Percentiles rank a stretch among this genome's conserved stretches.
phyloP scores from a whole-genome alignment of 768 basidiomycete genomes.

The Lactifluus volemus region DNA sequence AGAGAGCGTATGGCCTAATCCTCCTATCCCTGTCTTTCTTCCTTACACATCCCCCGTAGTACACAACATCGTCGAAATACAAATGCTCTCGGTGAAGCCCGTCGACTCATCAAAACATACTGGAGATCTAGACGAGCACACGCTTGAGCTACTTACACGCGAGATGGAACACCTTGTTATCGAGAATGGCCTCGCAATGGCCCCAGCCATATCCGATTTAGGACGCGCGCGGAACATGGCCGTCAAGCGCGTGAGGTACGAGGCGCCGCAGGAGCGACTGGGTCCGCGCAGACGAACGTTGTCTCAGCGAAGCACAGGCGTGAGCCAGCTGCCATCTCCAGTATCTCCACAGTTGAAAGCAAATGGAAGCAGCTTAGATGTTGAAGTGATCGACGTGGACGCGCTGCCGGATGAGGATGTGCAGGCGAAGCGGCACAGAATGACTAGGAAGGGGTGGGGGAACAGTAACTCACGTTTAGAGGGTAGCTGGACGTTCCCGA shows the following conservation, averaged over 20 bases:
- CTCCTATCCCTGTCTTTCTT: not conserved
- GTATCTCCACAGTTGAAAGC: slow-evolving; percentile 3
- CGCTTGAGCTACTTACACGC: slow-evolving; percentile 14
- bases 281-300: slow-evolving; percentile 6
- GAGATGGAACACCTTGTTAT: slow-evolving; percentile 20
- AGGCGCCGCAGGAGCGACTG: slow-evolving; percentile 1
- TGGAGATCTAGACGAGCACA: slow-evolving; percentile 7
- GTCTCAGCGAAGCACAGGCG: slow-evolving; percentile 13
- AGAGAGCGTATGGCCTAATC: slow-evolving; percentile 7
- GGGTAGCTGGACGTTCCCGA: not conserved
- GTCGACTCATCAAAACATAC: not conserved
- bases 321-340: slow-evolving; percentile 11
- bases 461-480: not conserved
- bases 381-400: slow-evolving; percentile 17
- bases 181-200: slow-evolving; percentile 10
- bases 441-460: not conserved
- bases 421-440: not conserved
- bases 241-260: slow-evolving; percentile 8
- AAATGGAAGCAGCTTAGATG: not conserved
- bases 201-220: slow-evolving; percentile 11
- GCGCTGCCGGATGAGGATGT: slow-evolving; percentile 5
- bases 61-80: slow-evolving; percentile 3
- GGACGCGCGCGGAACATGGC: slow-evolving; percentile 10
- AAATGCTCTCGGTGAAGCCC: slow-evolving; percentile 7
- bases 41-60: not conserved